These are phyloP conservation scores for Vanrija sp. DNA, from an alignment of 1,284 basidiomycete genomes.

Conservation along the genomic window DNA sequence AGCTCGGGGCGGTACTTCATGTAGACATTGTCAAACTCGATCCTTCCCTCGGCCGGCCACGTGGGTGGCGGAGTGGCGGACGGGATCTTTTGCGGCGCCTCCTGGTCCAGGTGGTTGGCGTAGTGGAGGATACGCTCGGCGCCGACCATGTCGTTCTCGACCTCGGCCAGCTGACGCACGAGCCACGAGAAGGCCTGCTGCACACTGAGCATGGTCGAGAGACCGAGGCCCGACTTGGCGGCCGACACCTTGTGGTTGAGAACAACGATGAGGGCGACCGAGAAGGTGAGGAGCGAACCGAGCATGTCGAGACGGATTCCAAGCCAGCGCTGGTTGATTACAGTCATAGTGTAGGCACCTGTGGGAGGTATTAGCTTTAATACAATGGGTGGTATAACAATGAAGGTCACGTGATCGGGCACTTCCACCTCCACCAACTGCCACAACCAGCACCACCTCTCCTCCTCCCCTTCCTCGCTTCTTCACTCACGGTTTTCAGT, in stretches of 20 bases:
- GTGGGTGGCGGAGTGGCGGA: slow-evolving; percentile 57
- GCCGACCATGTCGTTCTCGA: slow-evolving; percentile 89
- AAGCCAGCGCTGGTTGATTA: slow-evolving; percentile 66
- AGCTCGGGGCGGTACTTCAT: slow-evolving; percentile 54
- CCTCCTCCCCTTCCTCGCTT: background rate
- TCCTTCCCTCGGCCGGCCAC: slow-evolving; percentile 61
- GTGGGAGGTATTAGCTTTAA: too few relatives aligned
- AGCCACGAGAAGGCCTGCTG: slow-evolving; percentile 67
- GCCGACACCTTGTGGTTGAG: slow-evolving; percentile 70
- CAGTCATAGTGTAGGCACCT: too few relatives aligned
- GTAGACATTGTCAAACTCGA: slow-evolving; percentile 48
- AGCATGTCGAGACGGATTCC: slow-evolving; percentile 82
- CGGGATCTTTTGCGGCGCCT: slow-evolving; percentile 65
- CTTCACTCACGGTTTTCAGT: slow-evolving; percentile 66
- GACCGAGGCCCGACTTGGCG: slow-evolving; percentile 61
- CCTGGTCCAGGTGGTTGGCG: slow-evolving; percentile 68
- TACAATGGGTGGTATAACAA: too few relatives aligned
- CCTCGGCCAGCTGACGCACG: slow-evolving; percentile 75
- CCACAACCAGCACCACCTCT: background rate
- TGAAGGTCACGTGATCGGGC: too few relatives aligned
- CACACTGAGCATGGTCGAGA: slow-evolving; percentile 53
- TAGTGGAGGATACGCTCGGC: slow-evolving; percentile 74
- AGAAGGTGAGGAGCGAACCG: slow-evolving; percentile 70
- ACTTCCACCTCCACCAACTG: too few relatives aligned
- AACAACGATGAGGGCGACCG: slow-evolving; percentile 74